phyloP scores from a whole-genome alignment of 2,329 filamentous ascomycete genomes.

The Diaporthe sp. region DNA sequence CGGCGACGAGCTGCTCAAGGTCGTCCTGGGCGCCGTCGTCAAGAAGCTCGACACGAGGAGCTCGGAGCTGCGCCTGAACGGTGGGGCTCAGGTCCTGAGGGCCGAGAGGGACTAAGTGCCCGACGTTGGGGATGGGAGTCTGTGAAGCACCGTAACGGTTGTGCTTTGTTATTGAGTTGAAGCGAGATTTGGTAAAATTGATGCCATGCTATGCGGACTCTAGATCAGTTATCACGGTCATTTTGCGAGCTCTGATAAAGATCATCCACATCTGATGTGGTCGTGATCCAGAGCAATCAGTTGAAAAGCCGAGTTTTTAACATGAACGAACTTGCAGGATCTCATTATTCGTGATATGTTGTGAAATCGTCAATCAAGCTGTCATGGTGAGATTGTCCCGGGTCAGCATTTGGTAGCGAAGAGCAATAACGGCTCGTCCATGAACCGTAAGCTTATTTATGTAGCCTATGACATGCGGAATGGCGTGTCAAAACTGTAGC shows the following conservation, averaged over 20 bases:
- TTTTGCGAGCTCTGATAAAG: background rate
- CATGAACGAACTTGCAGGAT: background rate
- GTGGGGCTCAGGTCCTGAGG: slow-evolving; percentile 23
- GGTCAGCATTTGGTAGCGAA: background rate
- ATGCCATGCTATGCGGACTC: background rate
- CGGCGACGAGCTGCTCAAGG: slow-evolving; percentile 42
- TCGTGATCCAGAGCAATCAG: background rate
- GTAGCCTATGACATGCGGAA: background rate
- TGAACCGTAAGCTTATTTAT: background rate
- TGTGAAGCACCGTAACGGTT: background rate
- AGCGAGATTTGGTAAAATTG: slow-evolving; percentile 6
- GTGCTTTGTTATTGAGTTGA: background rate
- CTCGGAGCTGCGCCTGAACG: slow-evolving; percentile 27
- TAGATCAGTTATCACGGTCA: background rate
- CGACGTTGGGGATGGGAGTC: too few relatives aligned
- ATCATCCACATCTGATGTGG: background rate
- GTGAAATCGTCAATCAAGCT: background rate
- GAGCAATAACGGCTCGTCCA: background rate
- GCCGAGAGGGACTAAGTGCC: slow-evolving; percentile 28
- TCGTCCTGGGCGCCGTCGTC: slow-evolving; percentile 43
- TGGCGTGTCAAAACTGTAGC: background rate
- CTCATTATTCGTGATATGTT: background rate
- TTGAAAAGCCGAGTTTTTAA: background rate
- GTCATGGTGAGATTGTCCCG: background rate
- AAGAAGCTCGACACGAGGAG: slow-evolving; percentile 43